Evolutionary conservation across 2,329 filamentous ascomycete genomes (phyloP).

Genomic region (Fusarium pilosicola): DNA sequence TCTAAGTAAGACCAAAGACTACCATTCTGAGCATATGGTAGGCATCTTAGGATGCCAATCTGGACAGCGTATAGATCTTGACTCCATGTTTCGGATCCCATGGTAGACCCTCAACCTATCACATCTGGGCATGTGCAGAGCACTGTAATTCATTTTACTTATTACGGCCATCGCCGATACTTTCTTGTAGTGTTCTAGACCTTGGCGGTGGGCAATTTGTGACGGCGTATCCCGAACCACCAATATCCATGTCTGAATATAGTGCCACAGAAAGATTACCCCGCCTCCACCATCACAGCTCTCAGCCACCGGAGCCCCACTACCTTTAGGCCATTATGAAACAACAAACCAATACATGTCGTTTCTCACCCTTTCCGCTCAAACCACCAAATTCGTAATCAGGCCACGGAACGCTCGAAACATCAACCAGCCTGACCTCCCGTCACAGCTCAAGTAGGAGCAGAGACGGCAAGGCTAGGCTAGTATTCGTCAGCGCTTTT

Average conservation of each 20-base stretch:
- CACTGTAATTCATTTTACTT: not conserved
- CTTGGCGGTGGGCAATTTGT: fast-evolving
- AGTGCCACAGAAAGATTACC: not conserved
- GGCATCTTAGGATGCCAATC: not conserved
- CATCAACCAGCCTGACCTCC: not conserved
- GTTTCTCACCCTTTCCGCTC: too few relatives aligned
- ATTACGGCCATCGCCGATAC: not conserved
- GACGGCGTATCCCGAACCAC: not conserved
- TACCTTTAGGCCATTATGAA: too few relatives aligned
- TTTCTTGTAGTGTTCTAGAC: not conserved
- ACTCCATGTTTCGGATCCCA: not conserved
- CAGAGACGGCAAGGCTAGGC: not conserved
- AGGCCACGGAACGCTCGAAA: fast-evolving
- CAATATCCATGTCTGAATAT: not conserved
- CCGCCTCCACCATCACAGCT: not conserved
- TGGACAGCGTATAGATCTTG: fast-evolving
- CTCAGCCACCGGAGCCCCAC: too few relatives aligned
- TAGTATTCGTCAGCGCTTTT: not conserved
- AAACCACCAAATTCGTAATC: too few relatives aligned
- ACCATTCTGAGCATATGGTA: too few relatives aligned
- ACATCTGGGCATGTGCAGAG: not conserved
- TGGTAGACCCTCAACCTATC: not conserved
- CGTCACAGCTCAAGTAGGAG: fast-evolving
- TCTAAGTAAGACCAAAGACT: not conserved
- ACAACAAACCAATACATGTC: too few relatives aligned